phyloP scores from a whole-genome alignment of 345 rosid species.

The Theobroma cacao region DNA sequence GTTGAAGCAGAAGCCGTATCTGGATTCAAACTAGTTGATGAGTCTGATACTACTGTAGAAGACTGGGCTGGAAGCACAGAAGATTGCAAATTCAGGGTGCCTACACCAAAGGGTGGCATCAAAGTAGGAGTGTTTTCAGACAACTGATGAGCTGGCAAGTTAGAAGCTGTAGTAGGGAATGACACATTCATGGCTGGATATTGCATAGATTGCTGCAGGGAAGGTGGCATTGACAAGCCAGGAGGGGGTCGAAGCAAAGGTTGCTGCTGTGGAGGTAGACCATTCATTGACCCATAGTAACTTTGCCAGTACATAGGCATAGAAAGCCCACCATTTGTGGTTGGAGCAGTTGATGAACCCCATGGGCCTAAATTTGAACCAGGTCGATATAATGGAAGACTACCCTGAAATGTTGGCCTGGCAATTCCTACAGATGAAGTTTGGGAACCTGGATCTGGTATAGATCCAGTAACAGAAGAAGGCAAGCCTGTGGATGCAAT shows the following conservation, averaged over 20 bases:
- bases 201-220: conserved; percentile 33
- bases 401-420: conserved; percentile 30
- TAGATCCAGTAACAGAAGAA: conserved; percentile 27
- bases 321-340: conserved; percentile 32
- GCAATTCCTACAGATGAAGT: conserved; percentile 20
- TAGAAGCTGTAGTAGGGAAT: conserved; percentile 21
- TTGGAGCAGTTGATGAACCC: conserved; percentile 31
- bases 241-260: conserved; percentile 32
- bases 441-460: conserved; percentile 25
- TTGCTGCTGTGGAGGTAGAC: conserved; percentile 36
- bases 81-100: conserved; percentile 16
- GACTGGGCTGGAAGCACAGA: conserved; percentile 18
- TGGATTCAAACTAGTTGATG: conserved; percentile 22
- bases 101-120: conserved; percentile 26
- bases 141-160: conserved; percentile 26
- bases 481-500: conserved; percentile 29
- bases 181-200: conserved; percentile 24
- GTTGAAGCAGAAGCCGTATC: conserved; percentile 19
- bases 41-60: conserved; percentile 23
- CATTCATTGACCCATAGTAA: conserved; percentile 35
- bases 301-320: conserved; percentile 54
- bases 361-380: conserved; percentile 29
- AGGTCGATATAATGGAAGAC: conserved; percentile 36
- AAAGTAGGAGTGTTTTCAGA: conserved; percentile 22
- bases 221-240: conserved; percentile 34